phyloP scores from a whole-genome alignment of 306 rosid species.

The Ceratonia siliqua region DNA sequence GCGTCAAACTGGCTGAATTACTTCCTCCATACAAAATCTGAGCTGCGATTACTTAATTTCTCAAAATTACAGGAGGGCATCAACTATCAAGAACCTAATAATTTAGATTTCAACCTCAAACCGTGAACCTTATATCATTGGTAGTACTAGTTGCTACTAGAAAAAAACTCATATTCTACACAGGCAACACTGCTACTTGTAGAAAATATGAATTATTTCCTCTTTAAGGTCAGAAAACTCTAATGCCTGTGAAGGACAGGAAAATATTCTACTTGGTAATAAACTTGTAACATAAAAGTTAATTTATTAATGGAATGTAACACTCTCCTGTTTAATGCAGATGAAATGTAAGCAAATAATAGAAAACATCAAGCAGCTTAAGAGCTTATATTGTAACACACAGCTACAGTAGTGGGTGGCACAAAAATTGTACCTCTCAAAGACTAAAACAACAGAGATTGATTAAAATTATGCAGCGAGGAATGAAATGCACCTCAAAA shows the following conservation, averaged over 20 bases:
- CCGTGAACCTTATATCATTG: slow-evolving; percentile 3
- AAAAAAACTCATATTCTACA: neutral
- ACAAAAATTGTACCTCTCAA: neutral
- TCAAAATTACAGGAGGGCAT: neutral
- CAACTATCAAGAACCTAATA: neutral
- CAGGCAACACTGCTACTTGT: neutral
- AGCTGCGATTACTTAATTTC: slow-evolving; percentile 6
- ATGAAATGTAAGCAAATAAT: slow-evolving; percentile 21
- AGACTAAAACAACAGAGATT: neutral
- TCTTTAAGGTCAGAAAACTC: slow-evolving; percentile 4
- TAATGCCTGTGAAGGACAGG: neutral
- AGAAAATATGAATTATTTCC: neutral
- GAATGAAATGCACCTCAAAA: slow-evolving; percentile 14
- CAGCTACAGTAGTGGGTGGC: neutral
- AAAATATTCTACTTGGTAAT: neutral
- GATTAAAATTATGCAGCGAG: neutral
- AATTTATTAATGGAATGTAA: neutral
- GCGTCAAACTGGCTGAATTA: slow-evolving; percentile 6
- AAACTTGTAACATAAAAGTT: neutral
- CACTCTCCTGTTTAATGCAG: neutral
- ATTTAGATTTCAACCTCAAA: neutral
- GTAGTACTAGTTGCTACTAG: neutral
- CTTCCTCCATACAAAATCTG: slow-evolving; percentile 3
- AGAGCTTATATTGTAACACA: neutral
- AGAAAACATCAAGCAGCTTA: slow-evolving; percentile 3